phyloP scores from a whole-genome alignment of 345 rosid genomes.

The Lepidium africanum region DNA sequence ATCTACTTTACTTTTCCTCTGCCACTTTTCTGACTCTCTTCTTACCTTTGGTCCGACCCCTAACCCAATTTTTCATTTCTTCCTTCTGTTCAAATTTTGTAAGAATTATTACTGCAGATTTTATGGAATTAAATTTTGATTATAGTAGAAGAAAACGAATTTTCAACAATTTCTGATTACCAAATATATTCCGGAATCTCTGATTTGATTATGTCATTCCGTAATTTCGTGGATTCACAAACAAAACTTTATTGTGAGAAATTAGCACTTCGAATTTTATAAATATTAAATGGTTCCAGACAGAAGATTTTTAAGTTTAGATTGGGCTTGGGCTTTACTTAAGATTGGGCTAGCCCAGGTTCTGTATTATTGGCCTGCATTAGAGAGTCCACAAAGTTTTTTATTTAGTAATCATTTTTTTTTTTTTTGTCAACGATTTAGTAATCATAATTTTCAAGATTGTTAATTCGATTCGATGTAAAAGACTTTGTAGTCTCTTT shows the following conservation, averaged over 20 bases:
- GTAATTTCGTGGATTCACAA: not conserved
- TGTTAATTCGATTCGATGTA: not conserved
- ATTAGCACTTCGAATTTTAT: not conserved
- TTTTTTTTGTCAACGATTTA: no score
- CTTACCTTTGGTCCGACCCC: not conserved
- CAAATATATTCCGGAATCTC: not conserved
- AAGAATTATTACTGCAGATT: no score
- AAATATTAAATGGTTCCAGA: not conserved
- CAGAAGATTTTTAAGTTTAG: not conserved
- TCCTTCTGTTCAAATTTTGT: not conserved
- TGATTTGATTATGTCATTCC: not conserved
- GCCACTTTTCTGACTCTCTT: constrained; percentile 1
- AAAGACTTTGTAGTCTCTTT: not conserved
- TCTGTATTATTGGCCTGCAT: not conserved
- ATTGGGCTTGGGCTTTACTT: not conserved
- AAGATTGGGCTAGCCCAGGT: not conserved
- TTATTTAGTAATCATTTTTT: not conserved
- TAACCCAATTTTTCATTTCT: not conserved
- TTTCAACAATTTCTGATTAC: no score
- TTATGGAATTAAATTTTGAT: no score
- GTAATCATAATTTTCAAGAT: not conserved
- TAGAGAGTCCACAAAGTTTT: not conserved
- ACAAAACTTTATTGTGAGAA: not conserved
- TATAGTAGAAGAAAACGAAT: no score
- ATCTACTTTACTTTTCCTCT: constrained; percentile 17